phyloP scores from a whole-genome alignment of 768 basidiomycete genomes.

The Leccinum broughii region DNA sequence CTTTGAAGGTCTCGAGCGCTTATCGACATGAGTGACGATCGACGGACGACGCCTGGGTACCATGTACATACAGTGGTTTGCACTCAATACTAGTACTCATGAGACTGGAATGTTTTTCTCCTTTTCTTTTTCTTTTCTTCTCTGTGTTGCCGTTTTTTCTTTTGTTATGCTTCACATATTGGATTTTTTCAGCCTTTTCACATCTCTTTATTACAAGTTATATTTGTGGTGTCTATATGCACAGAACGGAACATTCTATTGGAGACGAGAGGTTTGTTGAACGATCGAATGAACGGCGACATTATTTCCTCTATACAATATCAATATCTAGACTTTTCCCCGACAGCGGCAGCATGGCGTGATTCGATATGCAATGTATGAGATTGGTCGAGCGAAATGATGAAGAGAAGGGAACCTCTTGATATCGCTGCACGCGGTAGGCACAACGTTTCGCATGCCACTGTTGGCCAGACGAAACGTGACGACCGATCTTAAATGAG shows the following conservation, averaged over 20 bases:
- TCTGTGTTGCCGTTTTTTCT: no score
- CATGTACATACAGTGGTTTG: no score
- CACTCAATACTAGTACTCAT: neutral
- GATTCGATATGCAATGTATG: neutral
- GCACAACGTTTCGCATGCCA: neutral
- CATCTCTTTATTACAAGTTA: neutral
- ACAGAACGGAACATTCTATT: neutral
- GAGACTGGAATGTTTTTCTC: no score
- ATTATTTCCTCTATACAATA: no score
- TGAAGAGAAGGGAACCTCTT: neutral
- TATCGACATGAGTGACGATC: constrained; percentile 11
- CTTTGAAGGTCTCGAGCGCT: constrained; percentile 18
- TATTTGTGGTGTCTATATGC: neutral
- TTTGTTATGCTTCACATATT: neutral
- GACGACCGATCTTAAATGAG: neutral
- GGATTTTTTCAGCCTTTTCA: neutral
- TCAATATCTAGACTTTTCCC: neutral
- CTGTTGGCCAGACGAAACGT: neutral
- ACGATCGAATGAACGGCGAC: neutral
- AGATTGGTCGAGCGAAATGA: neutral
- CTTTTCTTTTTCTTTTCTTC: neutral
- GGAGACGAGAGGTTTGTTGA: neutral
- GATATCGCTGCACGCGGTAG: neutral
- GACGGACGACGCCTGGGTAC: neutral
- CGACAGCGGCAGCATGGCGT: neutral